phyloP scores from a whole-genome alignment of 768 basidiomycete species.

The Termitomyces sp. region DNA sequence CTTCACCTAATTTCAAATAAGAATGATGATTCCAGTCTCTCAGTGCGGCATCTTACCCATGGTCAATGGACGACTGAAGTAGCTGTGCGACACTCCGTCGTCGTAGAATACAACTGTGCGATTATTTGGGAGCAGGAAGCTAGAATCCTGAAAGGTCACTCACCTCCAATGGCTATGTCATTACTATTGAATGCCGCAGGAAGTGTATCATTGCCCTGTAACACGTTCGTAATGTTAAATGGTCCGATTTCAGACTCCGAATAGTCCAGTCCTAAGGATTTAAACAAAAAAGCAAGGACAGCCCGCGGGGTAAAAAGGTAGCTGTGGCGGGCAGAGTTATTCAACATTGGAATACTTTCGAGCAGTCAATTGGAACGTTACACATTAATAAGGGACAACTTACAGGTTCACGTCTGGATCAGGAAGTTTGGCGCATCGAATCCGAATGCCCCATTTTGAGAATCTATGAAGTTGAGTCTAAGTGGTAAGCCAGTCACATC shows the following conservation, averaged over 20 bases:
- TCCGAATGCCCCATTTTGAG: constrained; percentile 35
- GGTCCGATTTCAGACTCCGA: constrained; percentile 17
- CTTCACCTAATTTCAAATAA: constrained; percentile 14
- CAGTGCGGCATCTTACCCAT: constrained; percentile 16
- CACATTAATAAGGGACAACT: constrained; percentile 2
- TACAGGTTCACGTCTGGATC: constrained; percentile 25
- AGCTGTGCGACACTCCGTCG: constrained; percentile 23
- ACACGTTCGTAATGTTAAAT: constrained; percentile 14
- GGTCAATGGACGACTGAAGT: constrained; percentile 20
- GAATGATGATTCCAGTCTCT: background rate
- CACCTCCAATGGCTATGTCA: constrained; percentile 20
- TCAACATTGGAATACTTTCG: constrained; percentile 15
- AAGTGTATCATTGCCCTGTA: constrained; percentile 17
- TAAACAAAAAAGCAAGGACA: constrained; percentile 25
- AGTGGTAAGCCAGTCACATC: background rate
- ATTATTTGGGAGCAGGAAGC: background rate
- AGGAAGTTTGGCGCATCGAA: constrained; percentile 27
- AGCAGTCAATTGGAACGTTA: background rate
- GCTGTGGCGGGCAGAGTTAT: constrained; percentile 13
- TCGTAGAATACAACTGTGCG: constrained; percentile 24
- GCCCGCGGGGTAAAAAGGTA: constrained; percentile 32
- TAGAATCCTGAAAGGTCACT: background rate
- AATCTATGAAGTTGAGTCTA: constrained; percentile 16
- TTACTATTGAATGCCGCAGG: constrained; percentile 17
- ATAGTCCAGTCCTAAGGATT: constrained; percentile 23